A percentile compares a stretch with the other conserved stretches of the same genome.
phyloP scores from a whole-genome alignment of 2,329 filamentous ascomycete genomes.

The Trichoderma cornu-damae region DNA sequence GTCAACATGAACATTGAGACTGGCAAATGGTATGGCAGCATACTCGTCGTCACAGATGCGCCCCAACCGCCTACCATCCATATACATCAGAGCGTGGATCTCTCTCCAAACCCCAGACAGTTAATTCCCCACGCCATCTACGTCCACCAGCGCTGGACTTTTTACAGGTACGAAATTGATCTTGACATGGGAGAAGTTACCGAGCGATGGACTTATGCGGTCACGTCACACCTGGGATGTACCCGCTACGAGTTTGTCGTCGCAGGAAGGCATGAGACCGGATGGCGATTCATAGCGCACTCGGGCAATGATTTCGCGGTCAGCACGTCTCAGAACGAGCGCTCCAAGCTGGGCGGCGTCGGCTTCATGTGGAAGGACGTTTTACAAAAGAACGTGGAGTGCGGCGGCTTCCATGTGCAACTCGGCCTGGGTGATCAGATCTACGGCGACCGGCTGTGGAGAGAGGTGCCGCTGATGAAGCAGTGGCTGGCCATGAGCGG shows the following conservation, averaged over 20 bases:
- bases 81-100: conserved; percentile 80
- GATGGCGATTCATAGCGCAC: conserved; percentile 93
- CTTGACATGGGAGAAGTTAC: conserved; percentile 83
- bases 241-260: conserved; percentile 98
- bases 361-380: conserved; percentile 99
- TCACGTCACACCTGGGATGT: conserved; percentile 93
- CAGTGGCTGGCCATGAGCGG: conserved; percentile 94
- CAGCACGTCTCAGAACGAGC: conserved; percentile 79
- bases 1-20: conserved; percentile 95
- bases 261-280: conserved; percentile 81
- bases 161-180: conserved; percentile 91
- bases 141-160: conserved; percentile 88
- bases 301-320: conserved; percentile 95
- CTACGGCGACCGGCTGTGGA: conserved; percentile 93
- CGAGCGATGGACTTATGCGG: conserved; percentile 93
- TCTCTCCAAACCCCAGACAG: conserved; percentile 89
- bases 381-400: conserved; percentile 93
- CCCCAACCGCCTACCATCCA: conserved; percentile 94
- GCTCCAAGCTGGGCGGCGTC: conserved; percentile 77
- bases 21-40: conserved; percentile 87
- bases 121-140: conserved; percentile 76
- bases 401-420: conserved; percentile 91
- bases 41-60: conserved; percentile 85
- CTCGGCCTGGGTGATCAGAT: conserved; percentile 91
- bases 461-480: conserved; percentile 85